Percentiles rank a stretch among this genome's conserved stretches.
phyloP scores from a whole-genome alignment of 768 basidiomycete species.

The Boletellus emodensis region DNA sequence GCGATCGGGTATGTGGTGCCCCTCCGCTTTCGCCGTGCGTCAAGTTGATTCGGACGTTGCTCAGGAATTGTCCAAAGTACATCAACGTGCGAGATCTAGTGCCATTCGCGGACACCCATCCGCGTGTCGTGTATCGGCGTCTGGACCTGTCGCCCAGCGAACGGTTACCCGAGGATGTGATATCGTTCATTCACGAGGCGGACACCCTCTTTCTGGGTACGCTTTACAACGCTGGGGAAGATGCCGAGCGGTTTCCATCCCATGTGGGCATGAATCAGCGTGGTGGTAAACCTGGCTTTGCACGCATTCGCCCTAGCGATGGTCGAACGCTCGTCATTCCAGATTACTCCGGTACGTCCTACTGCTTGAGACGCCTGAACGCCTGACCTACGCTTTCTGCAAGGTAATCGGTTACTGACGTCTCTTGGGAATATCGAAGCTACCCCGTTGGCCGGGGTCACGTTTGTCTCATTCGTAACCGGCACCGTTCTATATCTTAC shows the following conservation, averaged over 20 bases:
- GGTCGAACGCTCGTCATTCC: constrained; percentile 55
- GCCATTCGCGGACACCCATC: constrained; percentile 38
- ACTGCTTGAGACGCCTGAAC: neutral
- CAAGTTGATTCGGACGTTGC: too few species aligned
- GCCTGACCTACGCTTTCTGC: neutral
- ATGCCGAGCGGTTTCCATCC: constrained; percentile 42
- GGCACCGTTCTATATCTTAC: constrained; percentile 66
- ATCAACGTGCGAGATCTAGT: constrained; percentile 53
- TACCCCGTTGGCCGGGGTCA: constrained; percentile 52
- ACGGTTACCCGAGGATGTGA: constrained; percentile 46
- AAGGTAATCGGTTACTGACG: constrained; percentile 60
- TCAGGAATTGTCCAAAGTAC: constrained; percentile 70
- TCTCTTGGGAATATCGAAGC: constrained; percentile 64
- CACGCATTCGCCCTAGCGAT: constrained; percentile 52
- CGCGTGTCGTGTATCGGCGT: constrained; percentile 35
- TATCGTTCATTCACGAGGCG: constrained; percentile 44
- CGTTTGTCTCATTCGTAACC: constrained; percentile 49
- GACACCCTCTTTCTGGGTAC: constrained; percentile 62
- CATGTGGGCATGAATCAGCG: constrained; percentile 69
- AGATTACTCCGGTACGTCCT: constrained; percentile 49
- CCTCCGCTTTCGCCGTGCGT: neutral
- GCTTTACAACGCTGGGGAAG: constrained; percentile 40
- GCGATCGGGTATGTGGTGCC: constrained; percentile 54
- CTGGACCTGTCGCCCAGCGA: constrained; percentile 33
- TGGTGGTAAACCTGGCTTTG: constrained; percentile 57